phyloP scores from a whole-genome alignment of 164 flowering plant species.

The Annona squamosa region DNA sequence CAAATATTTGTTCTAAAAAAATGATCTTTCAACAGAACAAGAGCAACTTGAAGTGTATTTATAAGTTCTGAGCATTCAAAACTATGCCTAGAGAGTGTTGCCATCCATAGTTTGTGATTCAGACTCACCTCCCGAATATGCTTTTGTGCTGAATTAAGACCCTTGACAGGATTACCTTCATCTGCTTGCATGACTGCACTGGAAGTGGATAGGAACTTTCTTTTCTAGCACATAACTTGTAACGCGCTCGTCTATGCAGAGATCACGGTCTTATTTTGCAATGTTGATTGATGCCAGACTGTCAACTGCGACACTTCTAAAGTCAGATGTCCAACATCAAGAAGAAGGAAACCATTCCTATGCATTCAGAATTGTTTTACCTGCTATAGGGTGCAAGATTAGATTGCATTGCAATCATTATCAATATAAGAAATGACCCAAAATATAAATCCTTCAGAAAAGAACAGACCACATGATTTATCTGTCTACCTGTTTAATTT shows the following conservation, averaged over 20 bases:
- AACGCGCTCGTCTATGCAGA: neutral
- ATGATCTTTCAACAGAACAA: constrained; percentile 1
- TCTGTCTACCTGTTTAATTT: no score
- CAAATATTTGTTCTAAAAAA: neutral
- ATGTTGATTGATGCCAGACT: neutral
- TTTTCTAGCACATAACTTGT: neutral
- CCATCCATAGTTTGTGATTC: constrained; percentile 2
- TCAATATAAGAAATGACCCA: no score
- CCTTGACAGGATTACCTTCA: constrained; percentile 13
- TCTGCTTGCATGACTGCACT: constrained; percentile 17
- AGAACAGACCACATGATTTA: no score
- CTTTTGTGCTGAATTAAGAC: constrained; percentile 19
- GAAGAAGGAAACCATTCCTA: neutral
- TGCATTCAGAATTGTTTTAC: neutral
- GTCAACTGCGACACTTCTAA: neutral
- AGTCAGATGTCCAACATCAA: neutral
- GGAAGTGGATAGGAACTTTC: constrained; percentile 2
- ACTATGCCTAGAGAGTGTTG: neutral
- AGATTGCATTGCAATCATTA: no score
- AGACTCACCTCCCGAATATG: constrained; percentile 30
- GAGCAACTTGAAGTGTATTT: neutral
- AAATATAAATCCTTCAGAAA: no score
- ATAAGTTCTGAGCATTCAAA: neutral
- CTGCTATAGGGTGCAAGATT: neutral
- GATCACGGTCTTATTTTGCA: neutral